Evolutionary conservation across 345 rosid species (phyloP), one percentile per base, ranked within the genome.

Genomic region (Passiflora organensis): DNA sequence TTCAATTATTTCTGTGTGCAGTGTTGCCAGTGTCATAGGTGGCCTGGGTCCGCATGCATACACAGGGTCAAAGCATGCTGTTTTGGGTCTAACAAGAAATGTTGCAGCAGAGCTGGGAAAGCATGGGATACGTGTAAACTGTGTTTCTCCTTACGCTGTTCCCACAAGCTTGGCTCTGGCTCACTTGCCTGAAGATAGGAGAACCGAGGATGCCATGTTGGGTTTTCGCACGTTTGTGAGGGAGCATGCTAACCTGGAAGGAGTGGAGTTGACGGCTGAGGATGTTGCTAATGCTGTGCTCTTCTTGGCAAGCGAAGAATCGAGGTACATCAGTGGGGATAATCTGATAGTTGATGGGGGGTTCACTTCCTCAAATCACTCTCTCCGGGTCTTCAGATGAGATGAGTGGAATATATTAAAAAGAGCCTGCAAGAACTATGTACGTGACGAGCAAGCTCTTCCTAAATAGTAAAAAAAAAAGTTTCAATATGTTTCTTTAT

Each of bases 281-380:
- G 96, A 88, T 57, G 98, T 91, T 16, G 98, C 98, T 0, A 88
- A 86, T 37, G 83, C 93, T 0, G 91, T 88, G 52, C 80, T 91
- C 68, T 91, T 88, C 76, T 37, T 85, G 32, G 93, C 90, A 0
- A 86, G 90, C 18, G 89, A 91, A 20, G 98, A 91, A 32, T 80
- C 96, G 1, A 78, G 82, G 69, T 91, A 86, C n/a, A 59, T 88
- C 22, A 91, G 98, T 13, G 98, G 98, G 6, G 81, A 63, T 12
- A 88, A 91, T 71, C 76, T 91, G 52, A 74, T 85, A 91, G 77
- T 91, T 11, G 98, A 91, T 69, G 98, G 98, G 46, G 96, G 98
- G 8, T 85, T 91, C 71, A 75, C 87, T 16, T 34, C 65, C 58
- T 59, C 78, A 17, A 91, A 85, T 59, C 95, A 91, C 66, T 50